Percentiles rank a stretch among this genome's conserved stretches.
Evolutionary conservation across 1,284 basidiomycete species (phyloP).

Genomic region (Leccinum pachyderme): DNA sequence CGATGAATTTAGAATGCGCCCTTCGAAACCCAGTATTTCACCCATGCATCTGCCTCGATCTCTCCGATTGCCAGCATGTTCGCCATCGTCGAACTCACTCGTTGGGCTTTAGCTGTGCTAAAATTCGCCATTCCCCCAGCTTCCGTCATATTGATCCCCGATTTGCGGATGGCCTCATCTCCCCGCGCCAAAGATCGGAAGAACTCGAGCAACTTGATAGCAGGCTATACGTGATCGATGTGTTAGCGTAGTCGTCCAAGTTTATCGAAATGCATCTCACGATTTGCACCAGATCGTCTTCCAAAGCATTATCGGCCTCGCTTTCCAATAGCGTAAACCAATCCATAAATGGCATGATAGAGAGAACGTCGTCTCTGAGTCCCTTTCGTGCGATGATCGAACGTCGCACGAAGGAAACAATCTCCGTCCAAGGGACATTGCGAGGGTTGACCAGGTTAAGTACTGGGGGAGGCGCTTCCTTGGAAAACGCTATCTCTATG

Average conservation of each 20-base stretch:
- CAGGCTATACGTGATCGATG: neutral
- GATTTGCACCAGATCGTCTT: neutral
- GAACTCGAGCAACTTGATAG: neutral
- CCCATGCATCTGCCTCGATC: neutral
- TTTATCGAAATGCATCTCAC: neutral
- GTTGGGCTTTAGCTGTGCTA: neutral
- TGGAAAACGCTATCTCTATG: neutral
- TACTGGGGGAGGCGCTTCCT: neutral
- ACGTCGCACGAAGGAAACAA: neutral
- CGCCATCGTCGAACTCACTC: neutral
- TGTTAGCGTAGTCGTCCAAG: neutral
- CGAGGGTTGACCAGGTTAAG: neutral
- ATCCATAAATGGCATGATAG: neutral
- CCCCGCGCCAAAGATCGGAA: neutral
- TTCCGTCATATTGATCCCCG: neutral
- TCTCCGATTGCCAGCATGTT: neutral
- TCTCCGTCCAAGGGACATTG: neutral
- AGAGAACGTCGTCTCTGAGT: neutral
- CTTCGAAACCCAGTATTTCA: constrained; percentile 9
- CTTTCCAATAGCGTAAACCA: neutral
- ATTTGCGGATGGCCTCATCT: neutral
- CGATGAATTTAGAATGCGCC: neutral
- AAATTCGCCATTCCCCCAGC: neutral
- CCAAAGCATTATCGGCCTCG: neutral
- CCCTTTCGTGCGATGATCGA: neutral